phyloP scores from a whole-genome alignment of 2,329 filamentous ascomycete species.

The Gliomastix tumulicola region DNA sequence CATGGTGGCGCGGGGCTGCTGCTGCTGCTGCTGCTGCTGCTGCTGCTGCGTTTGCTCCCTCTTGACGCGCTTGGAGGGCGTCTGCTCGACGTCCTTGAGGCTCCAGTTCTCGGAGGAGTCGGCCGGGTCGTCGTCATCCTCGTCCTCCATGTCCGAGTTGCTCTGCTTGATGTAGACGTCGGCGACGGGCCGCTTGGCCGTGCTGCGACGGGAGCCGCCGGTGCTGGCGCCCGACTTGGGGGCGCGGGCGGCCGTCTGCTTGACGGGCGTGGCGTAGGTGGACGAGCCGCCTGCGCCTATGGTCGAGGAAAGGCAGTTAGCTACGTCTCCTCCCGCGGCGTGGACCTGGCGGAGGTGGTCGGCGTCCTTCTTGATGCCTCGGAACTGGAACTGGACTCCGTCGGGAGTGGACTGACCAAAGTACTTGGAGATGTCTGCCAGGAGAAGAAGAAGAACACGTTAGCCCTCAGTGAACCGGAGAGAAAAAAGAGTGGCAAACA shows the following conservation, averaged over 20 bases:
- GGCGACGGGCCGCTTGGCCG: constrained; percentile 1
- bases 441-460: too few relatives aligned
- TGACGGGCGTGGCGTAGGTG: constrained; percentile 6
- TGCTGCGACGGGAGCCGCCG: constrained; percentile 2
- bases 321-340: constrained; percentile 36
- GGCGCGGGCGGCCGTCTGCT: constrained; percentile 6
- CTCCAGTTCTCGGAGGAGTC: constrained; percentile 19
- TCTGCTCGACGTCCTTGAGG: constrained; percentile 19
- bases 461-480: too few relatives aligned
- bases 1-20: too few relatives aligned
- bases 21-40: too few relatives aligned
- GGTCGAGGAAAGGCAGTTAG: constrained; percentile 24
- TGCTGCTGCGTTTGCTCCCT: not conserved
- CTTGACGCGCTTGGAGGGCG: constrained; percentile 32
- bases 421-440: constrained; percentile 53
- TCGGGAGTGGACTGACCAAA: constrained; percentile 52
- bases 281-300: constrained; percentile 13
- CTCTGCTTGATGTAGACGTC: not conserved
- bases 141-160: constrained; percentile 1
- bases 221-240: constrained; percentile 6
- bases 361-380: constrained; percentile 45
- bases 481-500: not conserved
- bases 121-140: constrained; percentile 1
- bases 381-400: constrained; percentile 56
- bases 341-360: constrained; percentile 37